These are phyloP conservation scores for Gryganskiella cystojenkinii DNA, from an alignment of 192 early-diverging fungal species.

Conservation along the genomic window DNA sequence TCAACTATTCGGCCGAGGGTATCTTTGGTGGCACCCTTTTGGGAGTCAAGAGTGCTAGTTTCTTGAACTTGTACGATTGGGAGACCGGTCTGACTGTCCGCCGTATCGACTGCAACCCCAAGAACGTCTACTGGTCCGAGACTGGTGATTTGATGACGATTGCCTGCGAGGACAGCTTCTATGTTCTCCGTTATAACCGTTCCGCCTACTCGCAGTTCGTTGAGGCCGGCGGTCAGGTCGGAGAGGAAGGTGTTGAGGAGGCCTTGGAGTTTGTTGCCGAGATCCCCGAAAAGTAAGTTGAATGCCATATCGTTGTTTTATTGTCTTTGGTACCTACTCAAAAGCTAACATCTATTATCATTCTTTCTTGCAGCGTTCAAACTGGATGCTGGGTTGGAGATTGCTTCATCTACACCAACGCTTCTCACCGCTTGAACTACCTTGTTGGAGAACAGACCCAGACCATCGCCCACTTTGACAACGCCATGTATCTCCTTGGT, in stretches of 20 bases:
- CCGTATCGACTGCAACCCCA: slow-evolving; percentile 93
- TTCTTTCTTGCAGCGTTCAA: slow-evolving; percentile 74
- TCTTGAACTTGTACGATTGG: slow-evolving; percentile 99
- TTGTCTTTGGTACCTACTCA: no score
- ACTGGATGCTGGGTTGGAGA: slow-evolving; percentile 99
- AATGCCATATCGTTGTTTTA: no score
- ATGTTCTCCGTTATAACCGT: slow-evolving; percentile 92
- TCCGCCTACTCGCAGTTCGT: slow-evolving; percentile 82
- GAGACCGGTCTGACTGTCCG: slow-evolving; percentile 92
- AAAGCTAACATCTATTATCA: neutral
- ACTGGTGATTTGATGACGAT: slow-evolving; percentile 92
- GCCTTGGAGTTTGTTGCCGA: slow-evolving; percentile 97
- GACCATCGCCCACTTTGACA: slow-evolving; percentile 97
- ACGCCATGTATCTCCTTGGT: slow-evolving; percentile 89
- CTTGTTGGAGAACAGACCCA: slow-evolving; percentile 95
- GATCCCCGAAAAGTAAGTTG: slow-evolving; percentile 83
- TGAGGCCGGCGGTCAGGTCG: slow-evolving; percentile 72
- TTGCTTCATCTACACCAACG: slow-evolving; percentile 98
- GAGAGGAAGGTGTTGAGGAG: slow-evolving; percentile 97
- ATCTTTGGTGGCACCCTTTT: slow-evolving; percentile 96
- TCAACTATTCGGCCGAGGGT: slow-evolving; percentile 90
- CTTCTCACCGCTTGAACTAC: slow-evolving; percentile 93
- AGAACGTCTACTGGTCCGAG: slow-evolving; percentile 96
- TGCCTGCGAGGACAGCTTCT: slow-evolving; percentile 93
- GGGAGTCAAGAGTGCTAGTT: slow-evolving; percentile 85